phyloP scores from a whole-genome alignment of 257 asterid genomes.

The Schizonepeta tenuifolia region DNA sequence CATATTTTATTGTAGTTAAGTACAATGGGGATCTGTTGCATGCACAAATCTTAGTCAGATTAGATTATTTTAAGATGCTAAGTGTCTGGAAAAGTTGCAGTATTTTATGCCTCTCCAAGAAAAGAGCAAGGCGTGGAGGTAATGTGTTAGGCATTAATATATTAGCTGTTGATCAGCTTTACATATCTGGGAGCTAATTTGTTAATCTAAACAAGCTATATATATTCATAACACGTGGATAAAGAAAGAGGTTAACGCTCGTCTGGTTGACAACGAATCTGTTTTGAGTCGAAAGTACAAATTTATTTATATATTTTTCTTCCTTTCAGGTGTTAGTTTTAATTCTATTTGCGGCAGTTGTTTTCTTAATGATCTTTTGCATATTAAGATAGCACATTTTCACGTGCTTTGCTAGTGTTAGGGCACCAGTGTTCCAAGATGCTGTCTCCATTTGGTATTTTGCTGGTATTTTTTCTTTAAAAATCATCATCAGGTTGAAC shows the following conservation, averaged over 20 bases:
- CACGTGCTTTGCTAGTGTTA: slow-evolving; percentile 42
- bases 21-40: slow-evolving; percentile 61
- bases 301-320: slow-evolving; percentile 14
- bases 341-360: no score
- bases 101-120: slow-evolving; percentile 32
- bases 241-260: slow-evolving; percentile 1
- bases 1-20: slow-evolving; percentile 36
- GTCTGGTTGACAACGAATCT: slow-evolving; percentile 28
- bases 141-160: slow-evolving; percentile 33
- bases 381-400: slow-evolving; percentile 38
- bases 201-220: neutral
- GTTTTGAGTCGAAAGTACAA: slow-evolving; percentile 44
- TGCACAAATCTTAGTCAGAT: slow-evolving; percentile 30
- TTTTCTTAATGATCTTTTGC: neutral
- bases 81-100: slow-evolving; percentile 27
- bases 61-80: neutral
- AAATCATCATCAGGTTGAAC: no score
- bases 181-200: neutral
- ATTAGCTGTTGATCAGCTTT: slow-evolving; percentile 32
- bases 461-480: neutral
- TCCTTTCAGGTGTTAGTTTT: slow-evolving; percentile 31
- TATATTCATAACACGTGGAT: neutral
- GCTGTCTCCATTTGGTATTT: slow-evolving; percentile 42
- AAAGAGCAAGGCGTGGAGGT: slow-evolving; percentile 30
- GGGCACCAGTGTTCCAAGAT: slow-evolving; percentile 37